Evolutionary conservation across 2,329 filamentous ascomycete species (phyloP).

Genomic region (Onygenales sp.): DNA sequence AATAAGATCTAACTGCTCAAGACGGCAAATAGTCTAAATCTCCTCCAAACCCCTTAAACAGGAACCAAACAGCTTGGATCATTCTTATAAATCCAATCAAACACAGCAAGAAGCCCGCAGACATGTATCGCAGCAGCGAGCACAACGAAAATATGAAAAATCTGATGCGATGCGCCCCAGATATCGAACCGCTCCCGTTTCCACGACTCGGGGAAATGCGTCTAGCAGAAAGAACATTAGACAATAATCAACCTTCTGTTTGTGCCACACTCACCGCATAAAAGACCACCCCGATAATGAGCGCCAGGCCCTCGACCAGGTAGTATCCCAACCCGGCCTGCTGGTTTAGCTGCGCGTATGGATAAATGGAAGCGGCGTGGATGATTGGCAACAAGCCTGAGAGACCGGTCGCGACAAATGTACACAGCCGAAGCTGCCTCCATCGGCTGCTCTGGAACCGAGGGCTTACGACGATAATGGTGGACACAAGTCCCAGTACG

Average conservation of each 20-base stretch:
- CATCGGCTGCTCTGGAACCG: constrained; percentile 16
- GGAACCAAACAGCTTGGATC: too few relatives aligned
- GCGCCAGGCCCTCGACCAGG: constrained; percentile 16
- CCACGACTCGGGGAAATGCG: constrained; percentile 34
- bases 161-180: constrained; percentile 37
- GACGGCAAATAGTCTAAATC: too few relatives aligned
- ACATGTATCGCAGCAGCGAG: constrained; percentile 41
- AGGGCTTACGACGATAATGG: constrained; percentile 25
- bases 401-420: constrained; percentile 15
- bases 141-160: constrained; percentile 39
- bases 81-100: constrained; percentile 66
- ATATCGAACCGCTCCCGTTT: constrained; percentile 37
- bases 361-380: constrained; percentile 16
- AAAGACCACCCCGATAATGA: constrained; percentile 15
- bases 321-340: constrained; percentile 19
- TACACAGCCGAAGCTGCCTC: constrained; percentile 13
- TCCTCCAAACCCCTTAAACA: too few relatives aligned
- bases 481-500: constrained; percentile 26
- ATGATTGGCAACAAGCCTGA: constrained; percentile 16
- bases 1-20: too few relatives aligned
- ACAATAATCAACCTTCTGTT: not conserved
- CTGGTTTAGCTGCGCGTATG: constrained; percentile 13
- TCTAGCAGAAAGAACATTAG: constrained; percentile 17
- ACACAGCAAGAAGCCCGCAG: constrained; percentile 69
- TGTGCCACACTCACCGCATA: constrained; percentile 14